Conservation (phyloP, 129 eudicot genomes). For the Centella asiatica region DNA sequence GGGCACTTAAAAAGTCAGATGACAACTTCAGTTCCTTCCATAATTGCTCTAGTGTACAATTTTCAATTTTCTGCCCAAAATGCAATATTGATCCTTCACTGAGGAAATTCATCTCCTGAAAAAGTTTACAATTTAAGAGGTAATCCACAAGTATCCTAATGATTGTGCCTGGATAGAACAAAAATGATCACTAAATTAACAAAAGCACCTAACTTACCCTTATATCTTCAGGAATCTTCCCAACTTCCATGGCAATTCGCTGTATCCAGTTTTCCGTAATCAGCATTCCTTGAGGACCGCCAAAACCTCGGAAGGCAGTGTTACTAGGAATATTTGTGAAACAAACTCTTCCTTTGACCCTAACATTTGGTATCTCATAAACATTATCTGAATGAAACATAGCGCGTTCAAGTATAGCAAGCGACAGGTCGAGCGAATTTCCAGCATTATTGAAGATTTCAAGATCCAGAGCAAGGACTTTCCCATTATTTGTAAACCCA, state of each 20-base stretch:
- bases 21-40: slow-evolving; percentile 79
- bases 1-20: slow-evolving; percentile 44
- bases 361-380: slow-evolving; percentile 80
- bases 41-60: slow-evolving; percentile 61
- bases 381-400: slow-evolving; percentile 89
- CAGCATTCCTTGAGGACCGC: slow-evolving; percentile 98
- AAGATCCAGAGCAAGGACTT: slow-evolving; percentile 81
- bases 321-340: slow-evolving; percentile 91
- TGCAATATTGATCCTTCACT: slow-evolving; percentile 73
- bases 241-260: slow-evolving; percentile 76
- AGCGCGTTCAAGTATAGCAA: slow-evolving; percentile 83
- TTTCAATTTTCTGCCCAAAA: slow-evolving; percentile 69
- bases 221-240: slow-evolving; percentile 79
- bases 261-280: slow-evolving; percentile 92
- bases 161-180: not conserved
- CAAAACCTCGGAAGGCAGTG: slow-evolving; percentile 98
- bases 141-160: not conserved
- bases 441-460: slow-evolving; percentile 84
- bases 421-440: slow-evolving; percentile 89
- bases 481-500: slow-evolving; percentile 83
- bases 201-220: slow-evolving; percentile 43
- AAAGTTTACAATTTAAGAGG: slow-evolving; percentile 2
- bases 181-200: not conserved
- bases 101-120: slow-evolving; percentile 78
- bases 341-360: slow-evolving; percentile 73